Percentiles rank a stretch among this genome's conserved stretches.
These are phyloP conservation scores for Xylaria grammica DNA, from an alignment of 495 filamentous ascomycete genomes.

Conservation along the genomic window DNA sequence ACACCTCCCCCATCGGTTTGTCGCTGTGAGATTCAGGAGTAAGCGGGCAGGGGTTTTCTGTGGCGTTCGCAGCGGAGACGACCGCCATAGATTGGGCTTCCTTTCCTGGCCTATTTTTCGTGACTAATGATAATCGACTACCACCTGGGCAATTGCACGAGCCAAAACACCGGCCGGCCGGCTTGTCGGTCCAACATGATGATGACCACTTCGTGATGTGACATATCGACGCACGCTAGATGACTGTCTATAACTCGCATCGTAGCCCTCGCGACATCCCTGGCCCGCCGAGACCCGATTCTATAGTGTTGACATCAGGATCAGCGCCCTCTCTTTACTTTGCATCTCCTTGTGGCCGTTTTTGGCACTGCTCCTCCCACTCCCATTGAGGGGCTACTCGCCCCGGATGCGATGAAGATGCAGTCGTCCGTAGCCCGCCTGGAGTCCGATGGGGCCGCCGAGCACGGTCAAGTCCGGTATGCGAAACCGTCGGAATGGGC, in stretches of 20 bases:
- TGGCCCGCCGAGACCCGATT: neutral
- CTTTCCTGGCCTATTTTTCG: slow-evolving; percentile 8
- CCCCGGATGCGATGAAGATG: slow-evolving; percentile 14
- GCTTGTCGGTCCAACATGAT: slow-evolving; percentile 2
- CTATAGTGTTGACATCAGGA: neutral
- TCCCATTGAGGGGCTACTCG: slow-evolving; percentile 12
- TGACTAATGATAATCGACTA: slow-evolving; percentile 16
- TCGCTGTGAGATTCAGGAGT: slow-evolving; percentile 19
- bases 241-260: slow-evolving; percentile 6
- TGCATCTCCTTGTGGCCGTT: neutral
- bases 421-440: slow-evolving; percentile 14
- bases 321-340: neutral
- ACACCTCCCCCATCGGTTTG: slow-evolving; percentile 3
- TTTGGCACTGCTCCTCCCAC: neutral
- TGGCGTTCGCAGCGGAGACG: slow-evolving; percentile 19
- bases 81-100: slow-evolving; percentile 5
- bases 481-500: slow-evolving; percentile 38
- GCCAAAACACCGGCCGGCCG: neutral
- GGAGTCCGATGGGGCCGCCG: slow-evolving; percentile 11
- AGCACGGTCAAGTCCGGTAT: slow-evolving; percentile 22
- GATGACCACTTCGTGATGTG: slow-evolving; percentile 18
- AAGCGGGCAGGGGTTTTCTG: slow-evolving; percentile 18
- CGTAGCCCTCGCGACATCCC: neutral
- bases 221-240: slow-evolving; percentile 10
- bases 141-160: slow-evolving; percentile 7